Conservation (phyloP, 2,329 filamentous ascomycete species). For the Alternaria novae-zelandiae region DNA sequence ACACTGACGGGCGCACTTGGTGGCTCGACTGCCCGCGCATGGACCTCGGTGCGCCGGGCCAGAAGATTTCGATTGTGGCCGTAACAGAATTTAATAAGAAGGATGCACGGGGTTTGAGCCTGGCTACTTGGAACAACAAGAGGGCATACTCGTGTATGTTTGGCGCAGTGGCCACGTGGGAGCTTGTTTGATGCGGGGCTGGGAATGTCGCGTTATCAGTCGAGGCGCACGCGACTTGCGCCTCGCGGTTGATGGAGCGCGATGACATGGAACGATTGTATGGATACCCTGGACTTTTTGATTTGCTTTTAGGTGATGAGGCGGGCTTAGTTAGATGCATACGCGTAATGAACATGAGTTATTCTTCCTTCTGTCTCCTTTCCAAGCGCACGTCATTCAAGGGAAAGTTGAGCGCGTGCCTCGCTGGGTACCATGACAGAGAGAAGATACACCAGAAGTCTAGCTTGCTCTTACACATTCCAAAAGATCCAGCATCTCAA, state of each 20-base stretch:
- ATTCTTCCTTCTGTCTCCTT: neutral
- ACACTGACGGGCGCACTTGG: slow-evolving; percentile 78
- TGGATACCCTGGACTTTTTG: slow-evolving; percentile 19
- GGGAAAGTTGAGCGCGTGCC: neutral
- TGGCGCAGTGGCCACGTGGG: slow-evolving; percentile 62
- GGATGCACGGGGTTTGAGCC: slow-evolving; percentile 61
- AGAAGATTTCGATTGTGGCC: slow-evolving; percentile 69
- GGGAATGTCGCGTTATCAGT: neutral
- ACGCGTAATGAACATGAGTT: neutral
- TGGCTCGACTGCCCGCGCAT: slow-evolving; percentile 72
- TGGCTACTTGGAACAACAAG: slow-evolving; percentile 48
- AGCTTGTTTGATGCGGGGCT: slow-evolving; percentile 50
- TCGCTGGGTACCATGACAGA: neutral
- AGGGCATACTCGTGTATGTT: slow-evolving; percentile 47
- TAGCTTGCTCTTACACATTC: neutral
- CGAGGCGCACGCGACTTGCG: neutral
- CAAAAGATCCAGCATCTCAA: neutral
- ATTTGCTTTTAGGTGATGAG: neutral
- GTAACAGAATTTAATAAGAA: slow-evolving; percentile 61
- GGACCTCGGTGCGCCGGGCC: slow-evolving; percentile 58
- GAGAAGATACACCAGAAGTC: neutral
- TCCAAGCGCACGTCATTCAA: neutral
- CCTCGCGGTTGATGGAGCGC: neutral
- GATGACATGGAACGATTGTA: neutral
- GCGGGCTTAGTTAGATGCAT: neutral